phyloP scores from a whole-genome alignment of 2,329 filamentous ascomycete genomes.

The Macrophomina pseudophaseolina region DNA sequence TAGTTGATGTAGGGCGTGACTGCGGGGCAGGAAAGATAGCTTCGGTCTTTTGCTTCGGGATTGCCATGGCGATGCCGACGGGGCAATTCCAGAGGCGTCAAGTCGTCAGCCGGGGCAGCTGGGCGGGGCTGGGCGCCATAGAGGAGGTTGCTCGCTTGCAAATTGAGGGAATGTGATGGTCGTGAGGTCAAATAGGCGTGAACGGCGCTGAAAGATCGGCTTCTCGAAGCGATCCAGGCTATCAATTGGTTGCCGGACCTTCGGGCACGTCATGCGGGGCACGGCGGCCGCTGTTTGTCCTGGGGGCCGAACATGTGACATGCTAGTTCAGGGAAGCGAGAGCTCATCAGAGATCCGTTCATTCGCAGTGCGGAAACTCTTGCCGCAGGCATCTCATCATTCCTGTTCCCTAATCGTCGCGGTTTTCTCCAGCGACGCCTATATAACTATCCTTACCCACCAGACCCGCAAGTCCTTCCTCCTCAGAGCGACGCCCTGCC shows the following conservation, averaged over 20 bases:
- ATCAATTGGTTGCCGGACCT: slow-evolving; percentile 11
- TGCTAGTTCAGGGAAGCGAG: neutral
- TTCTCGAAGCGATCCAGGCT: slow-evolving; percentile 20
- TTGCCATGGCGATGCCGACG: neutral
- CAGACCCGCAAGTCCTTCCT: neutral
- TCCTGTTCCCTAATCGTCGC: no score
- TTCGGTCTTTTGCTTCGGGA: neutral
- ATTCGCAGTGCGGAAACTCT: no score
- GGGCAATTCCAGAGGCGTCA: neutral
- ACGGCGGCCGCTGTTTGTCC: neutral
- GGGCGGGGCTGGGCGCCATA: neutral
- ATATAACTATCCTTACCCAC: neutral
- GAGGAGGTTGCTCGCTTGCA: neutral
- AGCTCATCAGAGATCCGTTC: no score
- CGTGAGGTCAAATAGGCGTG: neutral
- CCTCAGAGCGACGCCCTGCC: slow-evolving; percentile 39
- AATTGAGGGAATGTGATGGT: neutral
- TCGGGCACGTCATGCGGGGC: neutral
- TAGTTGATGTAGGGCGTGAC: neutral
- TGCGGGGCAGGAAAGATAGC: neutral
- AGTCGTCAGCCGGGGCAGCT: neutral
- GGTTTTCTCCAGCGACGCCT: neutral
- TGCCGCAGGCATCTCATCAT: no score
- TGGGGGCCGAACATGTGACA: neutral
- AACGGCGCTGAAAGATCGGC: neutral